Conservation (phyloP, 805 yeast genomes). For the Candida tibetensis region DNA sequence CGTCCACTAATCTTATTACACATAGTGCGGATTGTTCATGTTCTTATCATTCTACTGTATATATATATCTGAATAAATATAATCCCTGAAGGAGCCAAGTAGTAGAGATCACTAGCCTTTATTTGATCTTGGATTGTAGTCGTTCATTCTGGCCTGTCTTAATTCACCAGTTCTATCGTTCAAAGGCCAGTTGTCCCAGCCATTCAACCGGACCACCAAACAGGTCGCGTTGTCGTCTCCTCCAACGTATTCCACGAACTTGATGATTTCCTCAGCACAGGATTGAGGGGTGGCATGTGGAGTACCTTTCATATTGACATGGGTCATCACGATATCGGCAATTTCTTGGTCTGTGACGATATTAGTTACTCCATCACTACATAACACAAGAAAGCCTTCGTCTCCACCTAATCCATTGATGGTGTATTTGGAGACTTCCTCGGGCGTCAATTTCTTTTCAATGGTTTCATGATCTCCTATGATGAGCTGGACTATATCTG, state of each 20-base stretch:
- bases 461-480: slow-evolving; percentile 53
- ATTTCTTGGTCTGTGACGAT: slow-evolving; percentile 85
- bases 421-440: slow-evolving; percentile 35
- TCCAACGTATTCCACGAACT: slow-evolving; percentile 80
- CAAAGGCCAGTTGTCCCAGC: slow-evolving; percentile 95
- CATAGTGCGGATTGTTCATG: neutral
- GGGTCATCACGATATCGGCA: slow-evolving; percentile 77
- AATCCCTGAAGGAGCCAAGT: too few species aligned
- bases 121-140: slow-evolving; percentile 33
- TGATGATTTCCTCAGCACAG: slow-evolving; percentile 81
- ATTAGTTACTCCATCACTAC: slow-evolving; percentile 87
- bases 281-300: slow-evolving; percentile 75
- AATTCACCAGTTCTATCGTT: slow-evolving; percentile 77
- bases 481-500: slow-evolving; percentile 70
- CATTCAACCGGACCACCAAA: slow-evolving; percentile 69
- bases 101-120: slow-evolving; percentile 5
- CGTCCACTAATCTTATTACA: neutral
- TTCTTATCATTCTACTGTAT: neutral
- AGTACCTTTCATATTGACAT: slow-evolving; percentile 61
- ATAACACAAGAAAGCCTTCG: slow-evolving; percentile 78
- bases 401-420: slow-evolving; percentile 66
- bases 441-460: slow-evolving; percentile 36
- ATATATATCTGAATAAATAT: too few species aligned
- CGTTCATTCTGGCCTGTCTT: slow-evolving; percentile 67
- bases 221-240: slow-evolving; percentile 98